Evolutionary conservation across 805 yeast species (phyloP), one percentile per base, ranked within the genome.

Genomic region (Candida coleopterorum): DNA sequence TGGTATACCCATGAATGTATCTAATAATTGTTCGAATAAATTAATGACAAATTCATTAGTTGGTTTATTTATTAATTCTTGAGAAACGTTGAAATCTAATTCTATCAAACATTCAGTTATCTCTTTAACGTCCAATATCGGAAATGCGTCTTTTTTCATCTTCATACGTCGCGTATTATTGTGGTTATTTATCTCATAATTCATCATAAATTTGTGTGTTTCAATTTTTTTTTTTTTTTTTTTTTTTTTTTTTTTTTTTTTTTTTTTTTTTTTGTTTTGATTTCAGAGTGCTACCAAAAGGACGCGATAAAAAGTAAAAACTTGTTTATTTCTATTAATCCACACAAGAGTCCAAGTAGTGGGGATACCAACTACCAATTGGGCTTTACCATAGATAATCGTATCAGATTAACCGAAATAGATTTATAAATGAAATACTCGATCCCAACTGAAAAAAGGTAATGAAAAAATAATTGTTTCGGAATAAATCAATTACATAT

Each of bases 41-140:
- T 73, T 58, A 28, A 69, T 72, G 8, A 80, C 66, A 48, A 70
- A 80, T 34, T 68, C 70, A 9, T 77, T 63, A 1, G 79, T 71
- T 9, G 90, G 90, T 46, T 67, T 73, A 5, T 61, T 43, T 2
- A 82, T 63, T 34, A 72, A 66, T 23, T 79, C 86, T 44, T 79
- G 85, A 14, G 74, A 69, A 0, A 77, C 83, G 9, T 65, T 54
- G 26, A 81, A 74, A 39, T 77, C 80, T 52, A 85, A 79, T 38
- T 76, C 75, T 41, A 74, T 77, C 24, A 82, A 57, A 48, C 82
- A 77, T 9, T 65, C 58, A 1, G 79, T 72, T 15, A 82, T 64
- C 48, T 82, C 87, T 25, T 71, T 61, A 27, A 70, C 55, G 18
- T 77, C 83, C n/a, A 81, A 64, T 4, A 79, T 44, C 0, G 87